phyloP scores from a whole-genome alignment of 352 stramenopile genomes.

The Pythium oligandrum region DNA sequence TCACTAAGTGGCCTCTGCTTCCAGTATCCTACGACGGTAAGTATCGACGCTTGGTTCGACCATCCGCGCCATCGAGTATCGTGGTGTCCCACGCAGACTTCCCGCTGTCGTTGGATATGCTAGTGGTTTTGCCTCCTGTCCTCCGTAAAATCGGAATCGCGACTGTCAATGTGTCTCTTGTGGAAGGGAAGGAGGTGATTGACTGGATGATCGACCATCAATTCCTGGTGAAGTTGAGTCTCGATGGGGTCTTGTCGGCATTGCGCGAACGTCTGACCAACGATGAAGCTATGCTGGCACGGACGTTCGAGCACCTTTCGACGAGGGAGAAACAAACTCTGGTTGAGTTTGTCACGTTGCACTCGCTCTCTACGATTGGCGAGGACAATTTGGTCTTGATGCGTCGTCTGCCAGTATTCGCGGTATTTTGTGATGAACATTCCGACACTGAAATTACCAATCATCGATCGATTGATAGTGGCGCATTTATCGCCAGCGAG shows the following conservation, averaged over 20 bases:
- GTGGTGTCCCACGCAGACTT: not conserved
- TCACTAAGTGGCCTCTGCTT: conserved; percentile 8
- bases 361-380: not conserved
- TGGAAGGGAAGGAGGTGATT: conserved; percentile 2
- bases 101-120: conserved; percentile 1
- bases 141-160: conserved; percentile 13
- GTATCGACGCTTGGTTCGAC: conserved; percentile 1
- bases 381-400: conserved; percentile 6
- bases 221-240: conserved; percentile 5
- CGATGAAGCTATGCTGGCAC: not conserved
- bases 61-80: not conserved
- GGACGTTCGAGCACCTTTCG: conserved; percentile 5
- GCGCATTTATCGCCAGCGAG: conserved; percentile 30
- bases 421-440: conserved; percentile 3
- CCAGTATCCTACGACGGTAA: conserved; percentile 1
- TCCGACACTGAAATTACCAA: not conserved
- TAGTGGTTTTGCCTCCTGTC: not conserved
- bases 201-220: conserved; percentile 12
- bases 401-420: conserved; percentile 13
- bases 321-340: conserved; percentile 3
- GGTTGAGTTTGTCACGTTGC: conserved; percentile 8
- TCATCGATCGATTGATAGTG: conserved; percentile 9
- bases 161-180: conserved; percentile 5
- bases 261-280: conserved; percentile 1
- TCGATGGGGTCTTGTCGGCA: conserved; percentile 17